A percentile compares a stretch with the other conserved stretches of the same genome.
phyloP scores from a whole-genome alignment of 345 rosid genomes.

The Capsella bursapastoris region DNA sequence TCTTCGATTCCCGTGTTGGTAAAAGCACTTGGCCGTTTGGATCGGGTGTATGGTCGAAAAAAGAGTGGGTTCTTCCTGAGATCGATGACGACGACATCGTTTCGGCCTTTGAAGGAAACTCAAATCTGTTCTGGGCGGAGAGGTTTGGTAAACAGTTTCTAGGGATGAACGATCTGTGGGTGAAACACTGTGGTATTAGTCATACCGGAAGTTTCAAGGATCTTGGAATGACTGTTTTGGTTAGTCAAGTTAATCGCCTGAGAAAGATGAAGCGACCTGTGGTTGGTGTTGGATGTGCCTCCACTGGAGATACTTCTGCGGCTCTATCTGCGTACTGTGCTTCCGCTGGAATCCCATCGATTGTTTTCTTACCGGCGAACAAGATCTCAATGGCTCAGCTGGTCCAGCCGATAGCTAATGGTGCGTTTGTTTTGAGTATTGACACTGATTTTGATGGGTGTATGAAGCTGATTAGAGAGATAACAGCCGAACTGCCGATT shows the following conservation, averaged over 20 bases:
- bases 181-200: slow-evolving; percentile 91
- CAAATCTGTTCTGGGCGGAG: slow-evolving; percentile 95
- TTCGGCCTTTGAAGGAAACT: slow-evolving; percentile 90
- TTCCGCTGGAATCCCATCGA: slow-evolving; percentile 86
- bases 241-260: slow-evolving; percentile 85
- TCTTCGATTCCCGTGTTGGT: slow-evolving; percentile 87
- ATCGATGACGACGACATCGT: slow-evolving; percentile 82
- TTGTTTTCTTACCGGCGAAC: slow-evolving; percentile 81
- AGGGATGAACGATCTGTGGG: slow-evolving; percentile 91
- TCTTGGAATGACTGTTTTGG: slow-evolving; percentile 92
- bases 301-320: slow-evolving; percentile 94
- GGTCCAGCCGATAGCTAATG: slow-evolving; percentile 92
- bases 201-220: slow-evolving; percentile 96
- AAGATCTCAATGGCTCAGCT: slow-evolving; percentile 94
- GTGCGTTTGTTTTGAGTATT: slow-evolving; percentile 87
- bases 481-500: slow-evolving; percentile 79
- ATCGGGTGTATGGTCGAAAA: slow-evolving; percentile 92
- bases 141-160: slow-evolving; percentile 72
- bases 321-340: slow-evolving; percentile 91
- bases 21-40: slow-evolving; percentile 88
- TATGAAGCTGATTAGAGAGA: slow-evolving; percentile 83
- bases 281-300: slow-evolving; percentile 91
- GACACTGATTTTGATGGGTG: slow-evolving; percentile 95
- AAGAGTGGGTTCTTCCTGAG: slow-evolving; percentile 92
- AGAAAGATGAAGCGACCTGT: slow-evolving; percentile 73